Percentiles rank a stretch among this genome's conserved stretches.
phyloP scores from a whole-genome alignment of 2,329 filamentous ascomycete genomes.

The Colletotrichum zoysiae region DNA sequence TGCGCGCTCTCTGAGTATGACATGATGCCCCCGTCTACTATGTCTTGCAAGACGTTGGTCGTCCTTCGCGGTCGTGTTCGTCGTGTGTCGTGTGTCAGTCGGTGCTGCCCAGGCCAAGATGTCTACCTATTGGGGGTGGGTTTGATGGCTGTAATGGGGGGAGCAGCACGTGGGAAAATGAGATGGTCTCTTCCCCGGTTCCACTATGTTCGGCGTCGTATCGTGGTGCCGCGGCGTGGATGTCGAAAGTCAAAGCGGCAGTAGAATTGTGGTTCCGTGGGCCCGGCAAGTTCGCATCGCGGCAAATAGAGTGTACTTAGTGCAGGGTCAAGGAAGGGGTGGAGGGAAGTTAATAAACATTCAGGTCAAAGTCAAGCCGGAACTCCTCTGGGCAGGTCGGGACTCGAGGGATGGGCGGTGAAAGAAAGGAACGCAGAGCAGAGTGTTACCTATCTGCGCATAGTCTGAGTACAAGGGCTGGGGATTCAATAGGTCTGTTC shows the following conservation, averaged over 20 bases:
- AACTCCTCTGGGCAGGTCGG: background rate
- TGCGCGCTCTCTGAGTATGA: slow-evolving; percentile 60
- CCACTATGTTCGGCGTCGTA: slow-evolving; percentile 31
- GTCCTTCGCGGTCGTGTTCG: slow-evolving; percentile 17
- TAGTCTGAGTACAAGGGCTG: slow-evolving; percentile 28
- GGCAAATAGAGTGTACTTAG: background rate
- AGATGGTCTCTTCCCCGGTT: slow-evolving; percentile 23
- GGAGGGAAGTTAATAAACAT: slow-evolving; percentile 35
- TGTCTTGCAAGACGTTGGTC: slow-evolving; percentile 19
- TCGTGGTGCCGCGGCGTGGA: slow-evolving; percentile 19
- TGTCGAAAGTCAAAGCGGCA: slow-evolving; percentile 38
- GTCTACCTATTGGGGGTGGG: background rate
- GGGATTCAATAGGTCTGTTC: slow-evolving; percentile 14
- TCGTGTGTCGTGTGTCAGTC: slow-evolving; percentile 11
- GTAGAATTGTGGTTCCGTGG: slow-evolving; percentile 35
- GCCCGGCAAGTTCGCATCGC: slow-evolving; percentile 30
- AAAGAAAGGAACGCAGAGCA: slow-evolving; percentile 23
- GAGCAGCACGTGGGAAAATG: slow-evolving; percentile 34
- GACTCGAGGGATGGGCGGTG: slow-evolving; percentile 31
- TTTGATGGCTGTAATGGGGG: slow-evolving; percentile 14
- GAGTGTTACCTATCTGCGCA: slow-evolving; percentile 23
- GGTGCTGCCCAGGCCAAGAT: background rate
- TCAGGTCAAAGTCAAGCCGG: background rate
- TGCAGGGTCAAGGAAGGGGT: background rate
- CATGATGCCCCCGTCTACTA: slow-evolving; percentile 47